These are phyloP conservation scores for Aspergillus puulaauensis DNA, from an alignment of 2,329 filamentous ascomycete genomes.

Conservation along the genomic window DNA sequence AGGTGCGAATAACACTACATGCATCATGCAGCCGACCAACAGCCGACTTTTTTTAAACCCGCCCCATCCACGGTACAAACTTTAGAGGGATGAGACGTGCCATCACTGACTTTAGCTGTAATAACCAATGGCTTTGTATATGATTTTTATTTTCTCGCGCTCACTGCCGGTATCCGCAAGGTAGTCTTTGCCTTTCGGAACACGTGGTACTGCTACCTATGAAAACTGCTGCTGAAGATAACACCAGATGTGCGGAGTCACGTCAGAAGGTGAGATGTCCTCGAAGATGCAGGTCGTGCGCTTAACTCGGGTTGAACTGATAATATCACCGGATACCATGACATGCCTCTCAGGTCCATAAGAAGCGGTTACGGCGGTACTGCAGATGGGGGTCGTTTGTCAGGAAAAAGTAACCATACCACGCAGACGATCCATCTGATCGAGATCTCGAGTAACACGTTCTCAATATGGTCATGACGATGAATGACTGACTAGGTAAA, in stretches of 20 bases:
- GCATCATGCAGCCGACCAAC: constrained; percentile 8
- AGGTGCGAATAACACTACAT: constrained; percentile 10
- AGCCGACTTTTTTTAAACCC: not conserved
- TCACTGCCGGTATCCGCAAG: not conserved
- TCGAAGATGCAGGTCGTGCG: not conserved
- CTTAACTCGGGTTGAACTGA: constrained; percentile 1
- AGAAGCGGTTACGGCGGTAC: constrained; percentile 16
- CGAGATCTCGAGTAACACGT: not conserved
- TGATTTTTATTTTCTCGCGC: not conserved
- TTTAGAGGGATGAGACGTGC: too few relatives aligned
- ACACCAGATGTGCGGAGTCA: not conserved
- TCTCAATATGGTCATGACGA: not conserved
- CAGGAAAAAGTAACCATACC: constrained; percentile 7
- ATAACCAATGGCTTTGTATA: not conserved
- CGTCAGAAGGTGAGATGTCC: not conserved
- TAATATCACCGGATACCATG: not conserved
- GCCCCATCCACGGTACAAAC: not conserved
- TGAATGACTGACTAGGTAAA: not conserved
- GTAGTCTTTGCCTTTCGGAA: not conserved
- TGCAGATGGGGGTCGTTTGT: not conserved
- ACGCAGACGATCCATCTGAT: constrained; percentile 5
- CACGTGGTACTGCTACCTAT: not conserved
- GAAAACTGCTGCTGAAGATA: not conserved
- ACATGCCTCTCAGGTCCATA: not conserved
- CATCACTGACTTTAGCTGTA: too few relatives aligned